Evolutionary conservation across 495 filamentous ascomycete species (phyloP).

Genomic region (Amniculicola lignicola): DNA sequence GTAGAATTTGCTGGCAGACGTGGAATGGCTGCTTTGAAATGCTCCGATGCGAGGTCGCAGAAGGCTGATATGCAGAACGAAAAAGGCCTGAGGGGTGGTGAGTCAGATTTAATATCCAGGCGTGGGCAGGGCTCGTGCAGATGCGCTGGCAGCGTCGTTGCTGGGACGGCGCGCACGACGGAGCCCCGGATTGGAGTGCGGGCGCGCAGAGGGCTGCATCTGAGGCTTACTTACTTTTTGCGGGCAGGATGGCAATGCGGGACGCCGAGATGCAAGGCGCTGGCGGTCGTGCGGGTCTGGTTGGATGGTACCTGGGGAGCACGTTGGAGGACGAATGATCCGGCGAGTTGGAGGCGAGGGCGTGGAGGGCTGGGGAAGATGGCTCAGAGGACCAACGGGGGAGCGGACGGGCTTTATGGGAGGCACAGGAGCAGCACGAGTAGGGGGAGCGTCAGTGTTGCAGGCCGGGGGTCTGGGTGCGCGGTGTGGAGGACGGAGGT

Average conservation of each 20-base stretch:
- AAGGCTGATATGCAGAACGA: conserved; percentile 20
- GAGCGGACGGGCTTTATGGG: conserved; percentile 1
- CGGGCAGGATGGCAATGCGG: neutral
- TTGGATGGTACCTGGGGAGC: conserved; percentile 18
- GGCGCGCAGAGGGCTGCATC: conserved; percentile 14
- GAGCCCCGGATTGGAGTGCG: conserved; percentile 16
- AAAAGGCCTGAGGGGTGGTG: conserved; percentile 12
- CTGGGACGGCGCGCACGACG: neutral
- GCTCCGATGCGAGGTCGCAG: conserved; percentile 3
- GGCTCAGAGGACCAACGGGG: neutral
- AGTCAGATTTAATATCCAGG: conserved; percentile 31
- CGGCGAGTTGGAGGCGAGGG: conserved; percentile 24
- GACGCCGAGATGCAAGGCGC: neutral
- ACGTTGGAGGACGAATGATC: conserved; percentile 25
- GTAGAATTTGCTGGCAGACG: conserved; percentile 32
- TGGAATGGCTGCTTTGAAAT: conserved; percentile 25
- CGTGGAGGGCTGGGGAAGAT: conserved; percentile 6
- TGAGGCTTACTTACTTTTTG: conserved; percentile 25
- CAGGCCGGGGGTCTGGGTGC: neutral
- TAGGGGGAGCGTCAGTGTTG: neutral
- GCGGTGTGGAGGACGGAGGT: conserved; percentile 2
- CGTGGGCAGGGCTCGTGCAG: conserved; percentile 17
- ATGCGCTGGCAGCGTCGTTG: conserved; percentile 24
- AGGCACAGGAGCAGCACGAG: neutral
- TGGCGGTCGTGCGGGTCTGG: neutral